phyloP scores from a whole-genome alignment of 176 grass and related monocot species.

The Leersia perrieri region DNA sequence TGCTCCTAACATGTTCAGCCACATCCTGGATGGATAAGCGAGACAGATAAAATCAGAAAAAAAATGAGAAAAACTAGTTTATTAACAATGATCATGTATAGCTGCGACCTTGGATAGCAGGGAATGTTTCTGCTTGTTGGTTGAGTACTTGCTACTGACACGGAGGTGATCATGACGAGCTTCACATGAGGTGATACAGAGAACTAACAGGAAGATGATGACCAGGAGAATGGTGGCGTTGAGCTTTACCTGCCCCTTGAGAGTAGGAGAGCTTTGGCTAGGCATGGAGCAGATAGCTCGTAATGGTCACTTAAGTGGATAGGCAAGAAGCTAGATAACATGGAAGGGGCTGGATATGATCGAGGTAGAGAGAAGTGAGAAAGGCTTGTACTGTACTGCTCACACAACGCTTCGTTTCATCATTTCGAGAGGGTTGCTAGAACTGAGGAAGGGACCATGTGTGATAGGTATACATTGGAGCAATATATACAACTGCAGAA shows the following conservation, averaged over 20 bases:
- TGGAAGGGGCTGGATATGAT: neutral
- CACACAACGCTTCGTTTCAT: neutral
- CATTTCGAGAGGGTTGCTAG: neutral
- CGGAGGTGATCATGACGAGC: conserved; percentile 39
- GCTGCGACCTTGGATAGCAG: conserved; percentile 38
- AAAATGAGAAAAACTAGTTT: neutral
- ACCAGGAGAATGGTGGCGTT: conserved; percentile 37
- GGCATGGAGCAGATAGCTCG: conserved; percentile 33
- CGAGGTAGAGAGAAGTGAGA: conserved; percentile 1
- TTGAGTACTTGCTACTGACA: conserved; percentile 22
- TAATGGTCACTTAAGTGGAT: conserved; percentile 22
- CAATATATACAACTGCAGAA: conserved; percentile 38
- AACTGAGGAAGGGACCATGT: conserved; percentile 1
- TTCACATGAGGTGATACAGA: conserved; percentile 37
- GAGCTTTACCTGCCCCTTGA: conserved; percentile 25
- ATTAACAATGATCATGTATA: neutral
- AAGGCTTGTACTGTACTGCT: neutral
- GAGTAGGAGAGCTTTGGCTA: conserved; percentile 27
- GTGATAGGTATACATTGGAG: conserved; percentile 28
- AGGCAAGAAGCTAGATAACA: conserved; percentile 2
- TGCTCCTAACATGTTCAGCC: neutral
- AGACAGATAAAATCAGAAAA: neutral
- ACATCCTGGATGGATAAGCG: conserved; percentile 22
- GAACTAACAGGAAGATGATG: conserved; percentile 35
- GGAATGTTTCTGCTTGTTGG: conserved; percentile 8